Evolutionary conservation across 2,329 filamentous ascomycete genomes (phyloP).

Genomic region (Aspergillus ruber): DNA sequence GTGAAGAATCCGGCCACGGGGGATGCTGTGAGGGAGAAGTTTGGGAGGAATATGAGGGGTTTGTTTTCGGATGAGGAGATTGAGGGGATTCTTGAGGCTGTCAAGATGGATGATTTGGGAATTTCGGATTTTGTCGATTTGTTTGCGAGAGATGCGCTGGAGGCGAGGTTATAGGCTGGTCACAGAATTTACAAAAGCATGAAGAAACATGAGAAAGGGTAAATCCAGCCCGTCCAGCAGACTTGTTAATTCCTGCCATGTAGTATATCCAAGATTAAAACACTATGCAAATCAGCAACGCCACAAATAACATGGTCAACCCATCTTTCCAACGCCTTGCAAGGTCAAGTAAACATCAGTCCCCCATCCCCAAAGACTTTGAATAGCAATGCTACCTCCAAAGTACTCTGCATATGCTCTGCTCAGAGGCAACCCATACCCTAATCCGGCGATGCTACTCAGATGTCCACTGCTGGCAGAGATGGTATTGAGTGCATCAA

Average conservation of each 20-base stretch:
- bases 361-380: constrained; percentile 92
- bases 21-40: constrained; percentile 9
- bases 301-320: constrained; percentile 16
- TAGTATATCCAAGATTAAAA: not conserved
- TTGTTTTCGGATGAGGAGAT: constrained; percentile 13
- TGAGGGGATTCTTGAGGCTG: constrained; percentile 6
- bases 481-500: constrained; percentile 69
- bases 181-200: not conserved
- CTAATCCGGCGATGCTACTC: constrained; percentile 84
- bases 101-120: constrained; percentile 5
- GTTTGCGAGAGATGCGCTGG: constrained; percentile 5
- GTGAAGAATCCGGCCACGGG: constrained; percentile 9
- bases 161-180: constrained; percentile 5
- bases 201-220: too few species aligned
- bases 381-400: constrained; percentile 88
- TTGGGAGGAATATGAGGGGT: constrained; percentile 12
- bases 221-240: not conserved
- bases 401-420: constrained; percentile 97
- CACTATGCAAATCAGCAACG: too few species aligned
- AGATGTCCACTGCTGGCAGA: constrained; percentile 64
- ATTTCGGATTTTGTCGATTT: constrained; percentile 13
- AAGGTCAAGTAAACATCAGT: constrained; percentile 61
- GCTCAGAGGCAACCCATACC: constrained; percentile 85
- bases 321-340: constrained; percentile 52
- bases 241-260: not conserved